Percentiles rank a stretch among this genome's conserved stretches.
Evolutionary conservation across 441 rosid species (phyloP).

Genomic region (Pelargonium citronellum): DNA sequence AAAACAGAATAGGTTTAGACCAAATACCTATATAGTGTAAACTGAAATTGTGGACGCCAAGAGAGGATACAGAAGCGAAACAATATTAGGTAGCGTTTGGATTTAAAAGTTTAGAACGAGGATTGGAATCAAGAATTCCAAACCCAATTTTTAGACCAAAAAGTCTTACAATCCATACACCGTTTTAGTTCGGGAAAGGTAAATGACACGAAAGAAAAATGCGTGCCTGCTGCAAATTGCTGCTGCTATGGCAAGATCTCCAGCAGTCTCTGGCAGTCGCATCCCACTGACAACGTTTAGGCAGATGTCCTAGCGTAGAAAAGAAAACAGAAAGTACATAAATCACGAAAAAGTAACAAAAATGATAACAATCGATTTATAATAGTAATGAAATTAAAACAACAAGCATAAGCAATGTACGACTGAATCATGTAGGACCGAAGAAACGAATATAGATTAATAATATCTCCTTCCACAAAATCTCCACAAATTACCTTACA

Average conservation of each 20-base stretch:
- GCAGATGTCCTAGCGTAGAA: constrained; percentile 48
- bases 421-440: too few relatives aligned
- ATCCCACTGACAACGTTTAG: constrained; percentile 75
- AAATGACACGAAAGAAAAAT: not conserved
- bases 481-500: too few relatives aligned
- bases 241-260: constrained; percentile 90
- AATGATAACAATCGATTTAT: not conserved
- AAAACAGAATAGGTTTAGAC: constrained; percentile 11
- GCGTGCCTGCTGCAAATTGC: constrained; percentile 84
- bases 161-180: too few relatives aligned
- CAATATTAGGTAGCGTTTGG: too few relatives aligned
- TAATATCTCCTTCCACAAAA: too few relatives aligned
- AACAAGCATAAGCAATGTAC: not conserved
- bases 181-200: not conserved
- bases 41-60: too few relatives aligned
- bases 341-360: not conserved
- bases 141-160: too few relatives aligned
- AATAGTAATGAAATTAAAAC: not conserved
- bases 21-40: not conserved
- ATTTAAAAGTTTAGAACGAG: too few relatives aligned
- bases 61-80: too few relatives aligned
- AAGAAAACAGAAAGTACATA: not conserved
- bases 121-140: too few relatives aligned
- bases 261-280: constrained; percentile 73
- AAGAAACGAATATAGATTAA: too few relatives aligned